phyloP scores from a whole-genome alignment of 73 alveolate species.

The Uronychia setigera region DNA sequence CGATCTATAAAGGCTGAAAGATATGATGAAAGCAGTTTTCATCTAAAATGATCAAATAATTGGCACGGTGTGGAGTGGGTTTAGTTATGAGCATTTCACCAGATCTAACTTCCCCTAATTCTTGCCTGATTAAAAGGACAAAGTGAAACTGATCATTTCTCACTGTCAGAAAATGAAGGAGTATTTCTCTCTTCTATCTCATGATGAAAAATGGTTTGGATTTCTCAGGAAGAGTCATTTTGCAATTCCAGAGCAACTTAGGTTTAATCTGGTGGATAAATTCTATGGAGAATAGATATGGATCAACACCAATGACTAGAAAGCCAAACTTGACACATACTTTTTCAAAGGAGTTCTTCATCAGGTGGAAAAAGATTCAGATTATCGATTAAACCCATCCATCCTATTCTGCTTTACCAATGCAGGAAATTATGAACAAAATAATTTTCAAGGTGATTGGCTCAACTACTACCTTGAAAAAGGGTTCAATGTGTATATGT shows the following conservation, averaged over 20 bases:
- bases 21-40: not conserved
- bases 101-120: not conserved
- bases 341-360: not conserved
- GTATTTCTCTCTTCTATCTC: not conserved
- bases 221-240: not conserved
- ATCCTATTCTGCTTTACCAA: conserved; percentile 1
- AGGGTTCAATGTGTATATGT: conserved; percentile 3
- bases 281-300: not conserved
- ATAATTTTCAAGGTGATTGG: not conserved
- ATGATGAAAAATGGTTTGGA: not conserved
- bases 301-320: not conserved
- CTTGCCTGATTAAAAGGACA: not conserved
- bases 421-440: conserved; percentile 9
- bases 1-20: not conserved
- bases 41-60: not conserved
- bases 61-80: not conserved
- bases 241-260: not conserved
- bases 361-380: not conserved
- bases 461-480: not conserved
- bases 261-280: not conserved
- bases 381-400: not conserved
- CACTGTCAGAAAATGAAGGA: not conserved
- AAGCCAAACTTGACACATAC: not conserved
- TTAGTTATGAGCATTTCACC: not conserved
- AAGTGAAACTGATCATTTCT: not conserved